phyloP scores from a whole-genome alignment of 495 filamentous ascomycete genomes.

The Penicillium nucicola region DNA sequence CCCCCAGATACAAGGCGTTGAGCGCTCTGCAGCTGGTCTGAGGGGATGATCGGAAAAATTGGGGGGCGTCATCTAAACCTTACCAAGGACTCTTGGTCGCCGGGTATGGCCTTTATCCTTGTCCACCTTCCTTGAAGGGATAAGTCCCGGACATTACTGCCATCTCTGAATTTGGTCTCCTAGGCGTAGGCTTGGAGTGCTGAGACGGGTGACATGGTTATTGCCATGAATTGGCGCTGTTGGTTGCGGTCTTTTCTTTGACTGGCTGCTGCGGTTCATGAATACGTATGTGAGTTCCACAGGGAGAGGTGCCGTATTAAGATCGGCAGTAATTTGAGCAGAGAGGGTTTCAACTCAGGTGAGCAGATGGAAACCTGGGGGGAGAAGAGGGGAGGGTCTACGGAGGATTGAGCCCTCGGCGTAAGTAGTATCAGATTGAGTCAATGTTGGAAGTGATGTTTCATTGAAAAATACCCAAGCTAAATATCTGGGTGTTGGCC shows the following conservation, averaged over 20 bases:
- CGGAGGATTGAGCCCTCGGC: too few species aligned
- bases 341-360: too few species aligned
- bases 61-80: neutral
- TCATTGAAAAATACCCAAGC: too few species aligned
- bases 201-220: neutral
- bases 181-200: neutral
- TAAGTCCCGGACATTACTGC: neutral
- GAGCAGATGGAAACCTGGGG: too few species aligned
- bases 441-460: too few species aligned
- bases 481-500: too few species aligned
- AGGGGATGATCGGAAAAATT: neutral
- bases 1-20: neutral
- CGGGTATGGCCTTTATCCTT: neutral
- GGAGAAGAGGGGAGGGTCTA: too few species aligned
- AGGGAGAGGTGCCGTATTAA: too few species aligned
- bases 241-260: neutral
- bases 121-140: neutral
- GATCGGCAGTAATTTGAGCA: too few species aligned
- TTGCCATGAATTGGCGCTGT: neutral
- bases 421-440: too few species aligned
- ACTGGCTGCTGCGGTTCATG: neutral
- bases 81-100: neutral
- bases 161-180: neutral
- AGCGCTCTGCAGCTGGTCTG: neutral
- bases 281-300: too few species aligned